Conservation (phyloP, 1,139 yeast genomes). For the Candida gigantensis region DNA sequence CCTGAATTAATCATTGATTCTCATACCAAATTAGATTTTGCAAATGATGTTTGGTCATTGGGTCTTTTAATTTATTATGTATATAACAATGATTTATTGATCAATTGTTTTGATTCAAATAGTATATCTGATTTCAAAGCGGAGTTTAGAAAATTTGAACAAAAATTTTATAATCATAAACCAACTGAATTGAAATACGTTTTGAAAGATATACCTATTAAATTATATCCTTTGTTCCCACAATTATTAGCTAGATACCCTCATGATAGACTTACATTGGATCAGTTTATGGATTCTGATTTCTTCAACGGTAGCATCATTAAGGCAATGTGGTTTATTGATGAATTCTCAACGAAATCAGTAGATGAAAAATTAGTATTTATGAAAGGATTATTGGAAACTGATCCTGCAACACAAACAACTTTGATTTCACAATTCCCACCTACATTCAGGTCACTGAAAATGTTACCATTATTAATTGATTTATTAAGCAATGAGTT, state of each 20-base stretch:
- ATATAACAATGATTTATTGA: conserved; percentile 49
- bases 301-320: conserved; percentile 80
- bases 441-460: conserved; percentile 62
- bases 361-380: conserved; percentile 68
- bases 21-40: conserved; percentile 50
- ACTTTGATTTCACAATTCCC: conserved; percentile 71
- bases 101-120: conserved; percentile 50
- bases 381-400: conserved; percentile 58
- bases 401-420: conserved; percentile 16
- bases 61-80: conserved; percentile 74
- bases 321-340: conserved; percentile 79
- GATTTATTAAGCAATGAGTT: conserved; percentile 45
- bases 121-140: conserved; percentile 50
- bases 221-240: conserved; percentile 30
- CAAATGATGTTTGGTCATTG: conserved; percentile 82
- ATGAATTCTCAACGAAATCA: conserved; percentile 78
- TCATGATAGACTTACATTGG: conserved; percentile 46
- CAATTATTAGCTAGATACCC: conserved; percentile 47
- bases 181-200: conserved; percentile 50
- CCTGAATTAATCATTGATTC: conserved; percentile 32
- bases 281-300: conserved; percentile 54
- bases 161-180: conserved; percentile 44
- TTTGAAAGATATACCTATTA: conserved; percentile 42
- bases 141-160: conserved; percentile 45
- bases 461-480: conserved; percentile 68